Evolutionary conservation across 768 basidiomycete species (phyloP).

Genomic region (Boletus sp.): DNA sequence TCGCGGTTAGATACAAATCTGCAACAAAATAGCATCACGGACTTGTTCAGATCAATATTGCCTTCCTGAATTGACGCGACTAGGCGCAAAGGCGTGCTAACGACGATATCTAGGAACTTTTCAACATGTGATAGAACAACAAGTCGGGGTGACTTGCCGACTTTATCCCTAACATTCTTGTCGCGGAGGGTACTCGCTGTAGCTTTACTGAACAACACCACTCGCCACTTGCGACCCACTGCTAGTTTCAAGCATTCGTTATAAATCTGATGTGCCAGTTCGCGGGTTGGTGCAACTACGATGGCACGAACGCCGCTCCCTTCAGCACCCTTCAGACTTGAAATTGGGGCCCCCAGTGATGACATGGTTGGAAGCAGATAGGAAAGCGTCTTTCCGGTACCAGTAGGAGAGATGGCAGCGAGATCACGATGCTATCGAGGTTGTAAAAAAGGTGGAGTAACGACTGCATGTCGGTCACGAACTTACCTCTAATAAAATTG

Average conservation of each 20-base stretch:
- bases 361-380: conserved; percentile 85
- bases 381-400: conserved; percentile 94
- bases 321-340: conserved; percentile 42
- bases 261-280: conserved; percentile 93
- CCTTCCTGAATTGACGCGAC: conserved; percentile 76
- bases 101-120: conserved; percentile 69
- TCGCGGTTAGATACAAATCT: conserved; percentile 3
- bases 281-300: conserved; percentile 88
- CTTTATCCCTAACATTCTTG: conserved; percentile 69
- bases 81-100: conserved; percentile 89
- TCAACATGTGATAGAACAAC: background rate
- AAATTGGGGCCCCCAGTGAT: conserved; percentile 51
- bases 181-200: conserved; percentile 80
- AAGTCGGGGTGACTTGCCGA: conserved; percentile 50
- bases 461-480: background rate
- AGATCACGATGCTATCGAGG: conserved; percentile 69
- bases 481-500: conserved; percentile 75
- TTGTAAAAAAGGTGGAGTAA: background rate
- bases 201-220: conserved; percentile 84
- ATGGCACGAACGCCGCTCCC: conserved; percentile 72
- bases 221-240: conserved; percentile 79
- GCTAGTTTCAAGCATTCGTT: conserved; percentile 86
- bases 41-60: conserved; percentile 71
- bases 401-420: conserved; percentile 94
- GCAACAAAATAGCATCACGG: conserved; percentile 26